Evolutionary conservation across 805 yeast genomes (phyloP).

Genomic region (Helenozyma rhizophorensis): DNA sequence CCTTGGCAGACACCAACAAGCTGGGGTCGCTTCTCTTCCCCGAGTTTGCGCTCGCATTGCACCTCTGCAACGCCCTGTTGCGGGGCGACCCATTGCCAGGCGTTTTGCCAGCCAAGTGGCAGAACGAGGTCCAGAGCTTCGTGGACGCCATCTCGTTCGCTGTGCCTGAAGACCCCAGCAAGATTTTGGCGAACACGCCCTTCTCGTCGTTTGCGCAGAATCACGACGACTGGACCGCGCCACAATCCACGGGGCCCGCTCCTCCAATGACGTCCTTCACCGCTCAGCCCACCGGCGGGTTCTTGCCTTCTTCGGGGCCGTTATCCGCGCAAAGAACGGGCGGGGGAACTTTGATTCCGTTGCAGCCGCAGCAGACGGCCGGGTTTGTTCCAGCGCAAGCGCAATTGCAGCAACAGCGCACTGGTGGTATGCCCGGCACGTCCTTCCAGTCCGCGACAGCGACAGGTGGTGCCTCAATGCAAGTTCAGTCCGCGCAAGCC

Average conservation of each 20-base stretch:
- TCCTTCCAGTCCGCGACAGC: constrained; percentile 10
- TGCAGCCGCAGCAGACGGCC: constrained; percentile 69
- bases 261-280: constrained; percentile 29
- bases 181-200: constrained; percentile 42
- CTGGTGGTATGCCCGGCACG: constrained; percentile 12
- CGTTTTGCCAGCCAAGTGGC: constrained; percentile 64
- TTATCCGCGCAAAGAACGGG: constrained; percentile 37
- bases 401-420: constrained; percentile 15
- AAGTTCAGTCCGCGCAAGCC: no score
- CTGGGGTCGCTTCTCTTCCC: constrained; percentile 87
- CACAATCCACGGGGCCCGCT: constrained; percentile 3
- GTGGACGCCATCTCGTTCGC: constrained; percentile 83
- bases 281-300: constrained; percentile 25
- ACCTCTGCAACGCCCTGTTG: constrained; percentile 72
- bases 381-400: constrained; percentile 43
- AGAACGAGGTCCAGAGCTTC: constrained; percentile 81
- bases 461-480: no score
- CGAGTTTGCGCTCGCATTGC: constrained; percentile 89
- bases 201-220: constrained; percentile 28
- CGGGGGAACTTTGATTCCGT: constrained; percentile 40
- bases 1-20: constrained; percentile 80
- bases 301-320: constrained; percentile 24
- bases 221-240: constrained; percentile 19
- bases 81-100: constrained; percentile 77
- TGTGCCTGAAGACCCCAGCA: constrained; percentile 55